Base-by-base conservation (phyloP, 768 basidiomycete species). In the Tremella mesenterica region DNA sequence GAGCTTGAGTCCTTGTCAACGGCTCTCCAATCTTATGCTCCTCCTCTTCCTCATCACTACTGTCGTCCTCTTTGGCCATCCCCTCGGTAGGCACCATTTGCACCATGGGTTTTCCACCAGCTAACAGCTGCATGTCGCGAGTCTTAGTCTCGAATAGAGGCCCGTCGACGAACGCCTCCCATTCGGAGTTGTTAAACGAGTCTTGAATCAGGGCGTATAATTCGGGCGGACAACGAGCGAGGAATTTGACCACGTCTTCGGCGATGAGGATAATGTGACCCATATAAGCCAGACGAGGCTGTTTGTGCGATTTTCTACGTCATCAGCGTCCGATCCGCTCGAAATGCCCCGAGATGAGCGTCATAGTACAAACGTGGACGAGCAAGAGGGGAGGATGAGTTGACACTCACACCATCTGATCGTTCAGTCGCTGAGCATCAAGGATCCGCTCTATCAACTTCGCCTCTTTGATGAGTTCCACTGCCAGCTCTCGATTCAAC, bases 201-300 rank as follows among this genome's bases (percentile, higher is more conserved):
- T 78, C 76, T 41, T 80, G 77, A 54, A 95, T 80, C 52, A 78
- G 75, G 1, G 78, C 76, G 23, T 82, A 79, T 21, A 95, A 77
- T 27, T 91, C 88, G 14, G 80, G 77, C 0, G 92, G 89, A 74
- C 88, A 91, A 48, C 86, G 84, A 20, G 88, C 84, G 54, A 97
- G 80, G 8, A 92, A 86, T 52, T 83, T 82, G 69, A 95, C 84
- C 18, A 95, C 83, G 65, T 97, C 93, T 73, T 96, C 95, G 0
- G 91, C 85, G 62, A 99, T 89, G 60, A 96, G 82, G 12, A 86
- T 87, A 14, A 97, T 79, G 71, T 99, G 92, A 0, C 93, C 93
- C 93, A 97, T 97, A 74, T 88, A 93, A 2, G 91, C 92, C 38
- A 93, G 73, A 26, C 92, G 63, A 29, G 64, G 63, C 1, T 53